Evolutionary conservation across 2,329 filamentous ascomycete genomes (phyloP), one percentile per base, ranked within the genome.

Genomic region (Amesomyces nigricolor): DNA sequence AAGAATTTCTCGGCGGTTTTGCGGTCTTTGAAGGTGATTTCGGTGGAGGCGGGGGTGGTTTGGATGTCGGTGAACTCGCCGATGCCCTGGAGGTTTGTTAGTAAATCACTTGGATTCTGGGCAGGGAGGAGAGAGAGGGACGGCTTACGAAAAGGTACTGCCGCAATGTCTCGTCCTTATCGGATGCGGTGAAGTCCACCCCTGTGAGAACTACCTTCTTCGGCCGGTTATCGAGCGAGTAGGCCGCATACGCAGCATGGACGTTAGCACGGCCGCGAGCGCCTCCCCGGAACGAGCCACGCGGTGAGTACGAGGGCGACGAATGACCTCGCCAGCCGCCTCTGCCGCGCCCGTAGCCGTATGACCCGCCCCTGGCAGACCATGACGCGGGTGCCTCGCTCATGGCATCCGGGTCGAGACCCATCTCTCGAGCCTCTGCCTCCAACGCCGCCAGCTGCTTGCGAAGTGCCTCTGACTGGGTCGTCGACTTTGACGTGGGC

Each of bases 151-250:
- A 75, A 19, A 92, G 78, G 68, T 87, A 86, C 64, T 89, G 85
- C 58, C 87, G 77, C 43, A 92, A 73, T 29, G 78, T 76, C 69
- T 91, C 88, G 61, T 91, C 85, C 64, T 81, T 82, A 30, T 79
- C 78, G 1, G 79, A 66, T 13, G 75, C 75, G 3, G 83, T 82
- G 65, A 86, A 83, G 69, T 84, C 83, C 10, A 82, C 78, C 3
- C 83, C 86, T 7, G 77, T 76, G 22, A 92, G 71, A 5, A 80
- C 78, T 9, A 94, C 74, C 58, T 78, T 84, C 67, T 81, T 87
- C 0, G 89, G 85, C 44, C 89, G 78, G 67, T 91, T 91, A 65
- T 94, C 89, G 19, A 94, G 75, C 16, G 86, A 85, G 62, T 85
- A 87, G 32, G 78, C 77, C 4, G 78, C 81, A 62, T 83, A 84